Conservation (phyloP, 768 basidiomycete genomes). For the Tulasnella sp. region DNA sequence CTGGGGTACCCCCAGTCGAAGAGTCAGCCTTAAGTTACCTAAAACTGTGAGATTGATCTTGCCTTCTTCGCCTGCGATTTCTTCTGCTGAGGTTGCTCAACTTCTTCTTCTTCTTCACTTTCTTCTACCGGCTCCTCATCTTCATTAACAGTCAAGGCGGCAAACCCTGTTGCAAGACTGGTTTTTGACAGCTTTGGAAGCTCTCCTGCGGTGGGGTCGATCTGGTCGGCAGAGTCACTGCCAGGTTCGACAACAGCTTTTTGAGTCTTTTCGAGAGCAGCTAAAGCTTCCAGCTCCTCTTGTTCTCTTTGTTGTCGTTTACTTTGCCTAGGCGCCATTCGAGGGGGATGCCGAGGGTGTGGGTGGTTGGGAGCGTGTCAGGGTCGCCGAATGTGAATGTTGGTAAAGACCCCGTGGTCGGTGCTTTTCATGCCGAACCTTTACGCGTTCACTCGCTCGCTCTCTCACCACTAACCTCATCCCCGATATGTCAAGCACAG, state of each 20-base stretch:
- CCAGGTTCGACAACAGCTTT: neutral
- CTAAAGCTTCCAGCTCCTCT: conserved; percentile 65
- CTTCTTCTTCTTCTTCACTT: conserved; percentile 30
- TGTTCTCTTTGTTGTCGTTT: conserved; percentile 84
- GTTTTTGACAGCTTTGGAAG: neutral
- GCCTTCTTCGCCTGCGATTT: neutral
- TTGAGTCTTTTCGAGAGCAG: neutral
- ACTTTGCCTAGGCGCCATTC: conserved; percentile 43
- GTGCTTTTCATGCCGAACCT: neutral
- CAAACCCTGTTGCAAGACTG: neutral
- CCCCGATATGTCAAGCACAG: conserved; percentile 15
- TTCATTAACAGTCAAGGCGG: neutral
- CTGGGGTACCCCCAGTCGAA: conserved; percentile 34
- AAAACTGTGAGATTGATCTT: neutral
- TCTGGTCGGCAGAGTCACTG: neutral
- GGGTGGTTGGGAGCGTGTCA: neutral
- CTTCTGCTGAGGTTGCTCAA: conserved; percentile 40
- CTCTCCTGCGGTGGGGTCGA: neutral
- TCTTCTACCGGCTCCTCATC: conserved; percentile 25
- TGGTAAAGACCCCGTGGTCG: neutral
- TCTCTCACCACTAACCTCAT: conserved; percentile 3
- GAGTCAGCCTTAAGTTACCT: neutral
- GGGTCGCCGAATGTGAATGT: neutral
- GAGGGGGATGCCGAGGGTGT: neutral
- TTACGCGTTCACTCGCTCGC: neutral